Conservation (phyloP, 768 basidiomycete species). For the Leccinum variicolor region DNA sequence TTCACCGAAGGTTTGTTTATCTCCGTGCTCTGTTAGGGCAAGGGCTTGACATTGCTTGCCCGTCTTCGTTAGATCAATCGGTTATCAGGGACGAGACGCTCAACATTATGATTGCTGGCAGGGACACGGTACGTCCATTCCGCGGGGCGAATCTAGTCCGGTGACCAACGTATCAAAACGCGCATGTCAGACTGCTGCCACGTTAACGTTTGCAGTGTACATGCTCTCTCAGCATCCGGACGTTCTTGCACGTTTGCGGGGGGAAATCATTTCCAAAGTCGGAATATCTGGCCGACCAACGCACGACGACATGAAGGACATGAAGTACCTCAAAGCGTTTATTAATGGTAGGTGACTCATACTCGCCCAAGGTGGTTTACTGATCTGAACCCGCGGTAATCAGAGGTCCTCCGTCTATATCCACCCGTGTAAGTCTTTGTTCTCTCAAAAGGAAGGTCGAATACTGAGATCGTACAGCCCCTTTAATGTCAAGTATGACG, state of each 20-base stretch:
- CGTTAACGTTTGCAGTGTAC: constrained; percentile 37
- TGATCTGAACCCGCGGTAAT: constrained; percentile 1
- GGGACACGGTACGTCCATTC: constrained; percentile 41
- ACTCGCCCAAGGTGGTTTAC: not conserved
- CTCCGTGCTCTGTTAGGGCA: not conserved
- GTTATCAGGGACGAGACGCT: constrained; percentile 26
- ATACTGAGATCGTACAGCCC: constrained; percentile 14
- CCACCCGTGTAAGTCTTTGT: constrained; percentile 25
- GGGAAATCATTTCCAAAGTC: constrained; percentile 53
- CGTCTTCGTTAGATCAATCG: constrained; percentile 14
- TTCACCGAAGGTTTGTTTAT: constrained; percentile 45
- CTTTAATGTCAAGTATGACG: constrained; percentile 18
- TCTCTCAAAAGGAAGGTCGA: not conserved
- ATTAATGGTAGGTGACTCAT: constrained; percentile 48
- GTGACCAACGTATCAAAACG: not conserved
- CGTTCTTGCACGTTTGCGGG: constrained; percentile 45
- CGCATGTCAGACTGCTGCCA: constrained; percentile 25
- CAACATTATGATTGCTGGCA: constrained; percentile 30
- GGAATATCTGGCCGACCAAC: constrained; percentile 51
- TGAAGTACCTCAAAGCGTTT: constrained; percentile 64
- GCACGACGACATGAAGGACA: constrained; percentile 54
- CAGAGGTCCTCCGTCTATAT: constrained; percentile 34
- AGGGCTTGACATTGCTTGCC: not conserved
- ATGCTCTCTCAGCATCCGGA: constrained; percentile 51
- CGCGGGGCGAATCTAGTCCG: not conserved